Percentiles rank a stretch among this genome's conserved stretches.
These are phyloP conservation scores for Jatropha multifida DNA, from an alignment of 441 rosid genomes.

Conservation along the genomic window DNA sequence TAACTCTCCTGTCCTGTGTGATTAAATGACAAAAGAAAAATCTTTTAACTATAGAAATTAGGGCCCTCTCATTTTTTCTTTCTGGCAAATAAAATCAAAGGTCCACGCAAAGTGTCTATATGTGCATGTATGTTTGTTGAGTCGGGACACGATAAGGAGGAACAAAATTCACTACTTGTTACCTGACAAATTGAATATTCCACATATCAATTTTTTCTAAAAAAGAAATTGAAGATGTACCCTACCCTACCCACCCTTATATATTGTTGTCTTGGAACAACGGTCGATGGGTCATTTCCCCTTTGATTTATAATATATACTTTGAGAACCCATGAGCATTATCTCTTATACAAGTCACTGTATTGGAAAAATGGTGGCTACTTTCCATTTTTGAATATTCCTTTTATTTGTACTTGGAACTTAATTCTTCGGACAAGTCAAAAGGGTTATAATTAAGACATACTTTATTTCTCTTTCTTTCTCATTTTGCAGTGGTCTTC, in stretches of 20 bases:
- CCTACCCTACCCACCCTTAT: conserved; percentile 12
- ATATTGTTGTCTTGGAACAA: conserved; percentile 17
- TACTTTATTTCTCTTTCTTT: not conserved
- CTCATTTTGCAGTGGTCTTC: not conserved
- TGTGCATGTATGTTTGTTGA: not conserved
- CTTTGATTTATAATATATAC: conserved; percentile 13
- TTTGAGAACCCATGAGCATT: conserved; percentile 1
- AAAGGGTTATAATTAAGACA: conserved; percentile 8
- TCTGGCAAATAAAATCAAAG: conserved; percentile 4
- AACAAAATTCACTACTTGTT: conserved; percentile 20
- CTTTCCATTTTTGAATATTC: conserved; percentile 46
- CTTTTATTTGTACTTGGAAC: conserved; percentile 19
- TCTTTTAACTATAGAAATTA: conserved; percentile 18
- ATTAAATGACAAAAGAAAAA: not conserved
- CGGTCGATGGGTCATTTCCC: conserved; percentile 26
- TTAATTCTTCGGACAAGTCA: conserved; percentile 21
- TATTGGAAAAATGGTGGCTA: conserved; percentile 25
- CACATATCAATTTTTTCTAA: not conserved
- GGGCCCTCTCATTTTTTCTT: conserved; percentile 4
- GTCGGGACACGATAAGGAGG: conserved; percentile 30
- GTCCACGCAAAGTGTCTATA: not conserved
- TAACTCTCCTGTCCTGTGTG: no score
- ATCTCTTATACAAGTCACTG: conserved; percentile 15
- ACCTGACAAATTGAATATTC: conserved; percentile 42
- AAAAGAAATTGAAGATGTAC: not conserved